Evolutionary conservation across 345 rosid species (phyloP), one percentile per base, ranked within the genome.

Genomic region (Linum trigynum): DNA sequence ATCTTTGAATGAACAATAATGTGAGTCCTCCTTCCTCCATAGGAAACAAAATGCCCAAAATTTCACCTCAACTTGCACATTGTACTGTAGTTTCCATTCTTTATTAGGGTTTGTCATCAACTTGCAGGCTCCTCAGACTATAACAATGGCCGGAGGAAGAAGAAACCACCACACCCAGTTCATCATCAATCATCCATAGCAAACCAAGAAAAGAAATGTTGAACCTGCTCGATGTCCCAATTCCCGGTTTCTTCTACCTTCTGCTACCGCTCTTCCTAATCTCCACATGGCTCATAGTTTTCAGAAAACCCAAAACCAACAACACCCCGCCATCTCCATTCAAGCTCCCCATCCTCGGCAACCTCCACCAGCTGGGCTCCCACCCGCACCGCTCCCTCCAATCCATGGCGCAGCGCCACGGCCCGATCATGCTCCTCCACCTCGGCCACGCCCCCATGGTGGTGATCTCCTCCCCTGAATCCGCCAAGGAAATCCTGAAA

Each of bases 271-370:
- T 10, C 36, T 12, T 66, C 23, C 5, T 61, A 2, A 23, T 41
- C 23, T 7, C 59, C 61, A 41, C 5, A 61, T 55, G 43, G 62
- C 10, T 41, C 12, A 41, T 56, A n/a, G 32, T 23, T n/a, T 55
- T 4, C 5, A 5, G 32, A 48, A 3, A 39, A 12, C 53, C 63
- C 32, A 23, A 23, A 23, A 37, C 14, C 14, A 66, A 67, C 16
- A 72, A 56, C 36, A 6, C 43, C 12, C 75, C 71, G 10, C 75
- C 75, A 16, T 72, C 75, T 57, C 67, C 75, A 12, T 48, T 66
- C 38, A 57, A 8, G 63, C 64, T 72, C 12, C 71, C 75, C 3
- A n/a, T 72, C 14, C 11, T 66, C 4, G 71, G 75, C 3, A 72
- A 72, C 39, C 64, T 72, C 5, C 63, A 66, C 63, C 75, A 72